These are phyloP conservation scores for Triticum turgidum DNA, from an alignment of 176 grass and related monocot species.

Conservation along the genomic window DNA sequence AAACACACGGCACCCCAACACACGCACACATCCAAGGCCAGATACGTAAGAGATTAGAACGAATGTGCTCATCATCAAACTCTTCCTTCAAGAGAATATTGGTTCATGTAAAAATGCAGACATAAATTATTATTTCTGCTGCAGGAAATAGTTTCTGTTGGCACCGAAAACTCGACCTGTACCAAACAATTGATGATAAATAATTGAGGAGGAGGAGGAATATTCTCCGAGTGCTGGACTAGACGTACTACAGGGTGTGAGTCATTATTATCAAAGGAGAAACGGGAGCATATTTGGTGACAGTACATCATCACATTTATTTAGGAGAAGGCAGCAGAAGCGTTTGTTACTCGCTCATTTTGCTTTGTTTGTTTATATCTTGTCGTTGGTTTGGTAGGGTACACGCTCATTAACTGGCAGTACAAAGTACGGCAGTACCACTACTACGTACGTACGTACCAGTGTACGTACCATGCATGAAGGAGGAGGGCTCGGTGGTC, in stretches of 20 bases:
- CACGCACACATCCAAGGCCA: too few relatives aligned
- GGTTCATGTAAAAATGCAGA: too few relatives aligned
- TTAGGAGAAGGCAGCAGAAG: too few relatives aligned
- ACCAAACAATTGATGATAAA: background rate
- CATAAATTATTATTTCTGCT: too few relatives aligned
- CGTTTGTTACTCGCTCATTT: background rate
- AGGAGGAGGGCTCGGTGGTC: too few relatives aligned
- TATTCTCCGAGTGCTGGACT: conserved; percentile 23
- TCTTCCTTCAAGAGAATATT: too few relatives aligned
- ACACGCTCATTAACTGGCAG: background rate
- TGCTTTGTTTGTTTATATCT: background rate
- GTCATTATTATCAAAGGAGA: background rate
- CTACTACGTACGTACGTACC: background rate
- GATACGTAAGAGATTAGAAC: too few relatives aligned
- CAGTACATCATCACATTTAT: too few relatives aligned
- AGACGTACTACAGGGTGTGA: conserved; percentile 2
- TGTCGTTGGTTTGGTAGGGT: background rate
- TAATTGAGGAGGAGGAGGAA: conserved; percentile 1
- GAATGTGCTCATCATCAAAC: too few relatives aligned
- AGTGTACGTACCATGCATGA: background rate
- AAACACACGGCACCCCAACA: too few relatives aligned
- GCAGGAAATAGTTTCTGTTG: too few relatives aligned
- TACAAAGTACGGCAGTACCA: background rate
- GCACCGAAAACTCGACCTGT: background rate
- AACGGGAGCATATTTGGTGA: background rate